Base-by-base conservation (phyloP, 75 land plant species). In the Selaginella tamariscina region DNA sequence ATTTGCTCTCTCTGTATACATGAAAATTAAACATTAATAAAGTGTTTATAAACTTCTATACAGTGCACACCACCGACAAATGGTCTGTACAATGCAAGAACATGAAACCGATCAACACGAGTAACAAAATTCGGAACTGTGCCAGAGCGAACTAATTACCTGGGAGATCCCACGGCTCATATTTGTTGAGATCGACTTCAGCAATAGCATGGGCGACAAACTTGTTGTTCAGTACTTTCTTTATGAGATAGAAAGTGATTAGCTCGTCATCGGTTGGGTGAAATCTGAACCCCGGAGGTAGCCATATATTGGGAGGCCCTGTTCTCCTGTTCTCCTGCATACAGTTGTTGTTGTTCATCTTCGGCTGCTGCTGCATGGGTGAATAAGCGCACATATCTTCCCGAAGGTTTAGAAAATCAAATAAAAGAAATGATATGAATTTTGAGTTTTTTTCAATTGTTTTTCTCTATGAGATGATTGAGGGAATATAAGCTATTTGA, bases 121-220 rank as follows among this genome's bases (percentile, higher is more conserved):
- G 49, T 39, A 15, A 39, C 11, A 39, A 15, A 39, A 15, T 39
- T 39, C 49, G n/a, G n/a, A n/a, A n/a, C n/a, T n/a, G n/a, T n/a
- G n/a, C n/a, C n/a, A n/a, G n/a, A n/a, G n/a, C n/a, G n/a, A n/a
- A n/a, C 49, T 39, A 5, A 5, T 23, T 78, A 87, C 95, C 79
- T 21, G 96, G 96, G 18, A 91, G 89, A 66, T 91, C 89, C 49
- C 96, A 91, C 0, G 96, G 96, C 77, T 91, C 96, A 64, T 83
- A 91, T 57, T 91, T 91, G 85, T 91, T 91, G 73, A 91, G 86
- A 65, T 91, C 96, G 30, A 88, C 92, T 31, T 91, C 96, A 1
- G 86, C 84, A 31, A 91, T 88, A 70, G 96, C 96, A 8, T 79
- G 31, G 15, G 77, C 86, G 0, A 80, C 56, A 67, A 90, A 88